These are phyloP conservation scores for Saturnispora zaruensis DNA, from an alignment of 805 yeast species.

Conservation along the genomic window DNA sequence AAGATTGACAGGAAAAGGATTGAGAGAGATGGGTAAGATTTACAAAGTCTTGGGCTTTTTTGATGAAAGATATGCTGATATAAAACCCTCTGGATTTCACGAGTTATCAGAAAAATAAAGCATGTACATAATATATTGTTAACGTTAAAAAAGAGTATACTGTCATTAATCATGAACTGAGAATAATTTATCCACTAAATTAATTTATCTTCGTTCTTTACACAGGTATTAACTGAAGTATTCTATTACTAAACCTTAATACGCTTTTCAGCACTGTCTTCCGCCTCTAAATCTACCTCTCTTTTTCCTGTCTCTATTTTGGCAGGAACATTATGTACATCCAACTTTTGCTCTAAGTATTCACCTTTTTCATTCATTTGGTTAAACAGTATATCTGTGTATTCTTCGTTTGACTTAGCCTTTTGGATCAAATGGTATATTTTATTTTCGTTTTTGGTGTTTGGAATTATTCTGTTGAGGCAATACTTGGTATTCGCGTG, in stretches of 20 bases:
- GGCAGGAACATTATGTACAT: neutral
- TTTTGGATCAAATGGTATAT: conserved; percentile 49
- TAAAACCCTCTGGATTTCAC: conserved; percentile 49
- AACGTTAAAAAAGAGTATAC: neutral
- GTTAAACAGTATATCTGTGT: conserved; percentile 29
- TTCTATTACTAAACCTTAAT: neutral
- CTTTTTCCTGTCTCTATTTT: conserved; percentile 8
- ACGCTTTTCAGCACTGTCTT: conserved; percentile 1
- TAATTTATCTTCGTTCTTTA: too few species aligned
- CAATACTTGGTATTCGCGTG: conserved; percentile 75
- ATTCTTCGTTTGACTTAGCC: conserved; percentile 46
- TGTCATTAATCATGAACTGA: neutral
- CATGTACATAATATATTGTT: neutral
- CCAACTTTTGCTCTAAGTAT: conserved; percentile 8
- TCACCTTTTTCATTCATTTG: conserved; percentile 32
- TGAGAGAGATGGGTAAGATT: conserved; percentile 63
- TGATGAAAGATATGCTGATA: conserved; percentile 31
- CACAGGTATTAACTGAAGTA: too few species aligned
- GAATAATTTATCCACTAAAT: too few species aligned
- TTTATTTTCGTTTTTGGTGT: conserved; percentile 26
- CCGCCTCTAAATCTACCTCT: conserved; percentile 2
- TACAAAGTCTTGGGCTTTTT: conserved; percentile 61
- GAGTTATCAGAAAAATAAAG: conserved; percentile 11
- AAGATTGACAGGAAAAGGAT: conserved; percentile 54
- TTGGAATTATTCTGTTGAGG: conserved; percentile 65